Evolutionary conservation across 2,329 filamentous ascomycete genomes (phyloP), one percentile per base, ranked within the genome.

Genomic region (Monosporascus sp.): DNA sequence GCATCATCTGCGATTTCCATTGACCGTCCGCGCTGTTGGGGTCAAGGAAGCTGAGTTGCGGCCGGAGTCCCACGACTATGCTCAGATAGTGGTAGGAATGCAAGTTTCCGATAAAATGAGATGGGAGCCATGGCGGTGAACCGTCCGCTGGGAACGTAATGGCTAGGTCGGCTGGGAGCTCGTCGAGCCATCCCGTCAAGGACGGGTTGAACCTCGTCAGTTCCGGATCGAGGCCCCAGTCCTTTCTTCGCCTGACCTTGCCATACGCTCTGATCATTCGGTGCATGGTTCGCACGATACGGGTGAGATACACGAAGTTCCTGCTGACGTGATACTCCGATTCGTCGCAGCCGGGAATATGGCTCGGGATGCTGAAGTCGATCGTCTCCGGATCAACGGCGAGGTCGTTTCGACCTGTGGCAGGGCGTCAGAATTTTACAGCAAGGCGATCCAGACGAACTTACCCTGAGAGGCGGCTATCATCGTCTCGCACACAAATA

Each of bases 401-500:
- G 53, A 93, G 82, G 68, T 96, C 90, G 47, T 83, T 85, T 31
- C 90, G 89, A 11, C 89, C 86, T 90, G 48, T 11, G 49, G 27
- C n/a, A 42, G 44, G 46, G 54, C 42, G 54, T 61, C 53, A 61
- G 60, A 53, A 52, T 24, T 27, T 14, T 20, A 31, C 25, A 22
- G 25, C 18, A 31, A 44, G n/a, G 31, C 22, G 9, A 5, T 25
- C 38, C 15, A 7, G 46, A 18, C 6, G 6, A 25, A n/a, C 56
- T 48, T 74, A 90, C 92, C 93, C 84, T 97, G 92, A 3, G 93
- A 90, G 20, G 88, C 91, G 52, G 93, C 93, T 61, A 97, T 86
- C 89, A 97, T 96, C 42, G 92, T 80, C 71, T 97, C 93, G 57
- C 90, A 86, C 22, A 90, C 77, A 65, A 96, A 88, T 9, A 96